These are phyloP conservation scores for Trichoderma oligosporum DNA, from an alignment of 2,329 filamentous ascomycete species.

Conservation along the genomic window DNA sequence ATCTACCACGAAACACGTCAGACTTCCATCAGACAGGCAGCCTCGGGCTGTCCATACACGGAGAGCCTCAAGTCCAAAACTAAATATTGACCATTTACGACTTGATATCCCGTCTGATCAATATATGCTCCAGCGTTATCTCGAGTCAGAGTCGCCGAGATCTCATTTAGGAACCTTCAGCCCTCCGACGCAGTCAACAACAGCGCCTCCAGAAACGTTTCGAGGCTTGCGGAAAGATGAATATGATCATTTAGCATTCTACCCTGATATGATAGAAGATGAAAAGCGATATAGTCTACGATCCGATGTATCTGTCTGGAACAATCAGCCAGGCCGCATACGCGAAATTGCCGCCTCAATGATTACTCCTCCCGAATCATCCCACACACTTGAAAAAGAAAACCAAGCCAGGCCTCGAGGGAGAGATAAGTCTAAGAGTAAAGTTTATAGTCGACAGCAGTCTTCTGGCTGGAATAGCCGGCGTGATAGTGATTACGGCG, in stretches of 20 bases:
- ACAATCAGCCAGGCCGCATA: conserved; percentile 22
- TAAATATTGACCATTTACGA: background rate
- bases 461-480: conserved; percentile 10
- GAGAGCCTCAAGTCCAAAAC: background rate
- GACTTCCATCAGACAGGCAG: background rate
- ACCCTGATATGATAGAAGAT: background rate
- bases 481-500: background rate
- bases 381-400: background rate
- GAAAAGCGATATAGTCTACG: conserved; percentile 23
- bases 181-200: background rate
- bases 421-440: background rate
- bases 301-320: conserved; percentile 25
- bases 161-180: background rate
- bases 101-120: conserved; percentile 12
- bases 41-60: background rate
- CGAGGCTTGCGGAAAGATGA: background rate
- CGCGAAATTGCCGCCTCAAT: conserved; percentile 16
- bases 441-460: background rate
- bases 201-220: background rate
- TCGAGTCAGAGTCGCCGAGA: conserved; percentile 16
- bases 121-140: conserved; percentile 19
- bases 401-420: background rate
- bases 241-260: background rate
- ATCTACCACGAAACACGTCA: background rate
- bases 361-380: conserved; percentile 10